These are phyloP conservation scores for Pleochaeta shiraiana DNA, from an alignment of 2,329 filamentous ascomycete species.

Conservation along the genomic window DNA sequence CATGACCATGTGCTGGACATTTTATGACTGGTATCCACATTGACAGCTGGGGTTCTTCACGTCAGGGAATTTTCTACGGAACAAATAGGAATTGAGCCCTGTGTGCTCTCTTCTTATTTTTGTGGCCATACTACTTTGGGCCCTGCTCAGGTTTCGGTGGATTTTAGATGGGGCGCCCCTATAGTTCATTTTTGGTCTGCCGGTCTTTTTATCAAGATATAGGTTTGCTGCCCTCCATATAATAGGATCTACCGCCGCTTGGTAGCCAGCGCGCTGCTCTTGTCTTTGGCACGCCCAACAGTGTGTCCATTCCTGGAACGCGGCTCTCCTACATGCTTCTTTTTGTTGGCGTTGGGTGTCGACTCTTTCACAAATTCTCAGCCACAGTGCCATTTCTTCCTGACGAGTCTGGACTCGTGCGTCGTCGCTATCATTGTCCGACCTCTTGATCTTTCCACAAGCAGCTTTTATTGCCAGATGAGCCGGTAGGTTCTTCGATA, in stretches of 20 bases:
- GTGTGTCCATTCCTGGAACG: not conserved
- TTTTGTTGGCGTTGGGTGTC: not conserved
- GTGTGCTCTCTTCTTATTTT: constrained; percentile 1
- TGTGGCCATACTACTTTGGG: not conserved
- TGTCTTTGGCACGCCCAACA: too few relatives aligned
- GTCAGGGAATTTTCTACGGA: not conserved
- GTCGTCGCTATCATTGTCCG: not conserved
- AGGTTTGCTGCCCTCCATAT: not conserved
- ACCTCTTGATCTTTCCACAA: not conserved
- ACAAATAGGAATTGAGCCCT: not conserved
- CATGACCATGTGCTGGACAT: too few relatives aligned
- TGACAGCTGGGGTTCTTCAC: too few relatives aligned
- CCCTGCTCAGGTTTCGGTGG: not conserved
- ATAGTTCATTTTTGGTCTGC: not conserved
- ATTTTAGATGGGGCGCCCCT: not conserved
- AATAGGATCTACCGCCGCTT: not conserved
- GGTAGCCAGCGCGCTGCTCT: not conserved
- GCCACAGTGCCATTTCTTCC: not conserved
- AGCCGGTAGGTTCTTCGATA: not conserved
- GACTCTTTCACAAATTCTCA: not conserved
- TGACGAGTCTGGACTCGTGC: not conserved
- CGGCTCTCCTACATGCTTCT: not conserved
- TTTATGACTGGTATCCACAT: too few relatives aligned
- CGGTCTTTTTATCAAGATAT: not conserved
- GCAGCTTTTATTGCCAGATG: not conserved